Conservation (phyloP, 129 eudicot genomes). For the Helichrysum umbraculigerum region DNA sequence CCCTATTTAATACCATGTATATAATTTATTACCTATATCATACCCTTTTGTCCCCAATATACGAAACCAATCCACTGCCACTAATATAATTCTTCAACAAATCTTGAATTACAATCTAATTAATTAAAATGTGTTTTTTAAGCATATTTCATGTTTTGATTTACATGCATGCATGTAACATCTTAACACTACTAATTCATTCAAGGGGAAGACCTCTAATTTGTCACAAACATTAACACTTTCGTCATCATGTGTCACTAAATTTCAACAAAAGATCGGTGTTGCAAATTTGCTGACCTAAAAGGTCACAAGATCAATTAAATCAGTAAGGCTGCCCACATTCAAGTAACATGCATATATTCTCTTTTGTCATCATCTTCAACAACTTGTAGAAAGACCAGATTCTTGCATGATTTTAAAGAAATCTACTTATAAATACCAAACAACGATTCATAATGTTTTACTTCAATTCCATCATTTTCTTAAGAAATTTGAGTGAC, state of each 20-base stretch:
- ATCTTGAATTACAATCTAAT: slow-evolving; percentile 5
- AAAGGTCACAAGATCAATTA: slow-evolving; percentile 38
- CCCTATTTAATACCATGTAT: slow-evolving; percentile 11
- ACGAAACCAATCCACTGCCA: slow-evolving; percentile 25
- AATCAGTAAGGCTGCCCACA: slow-evolving; percentile 46
- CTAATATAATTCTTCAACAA: slow-evolving; percentile 22
- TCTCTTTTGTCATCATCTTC: slow-evolving; percentile 34
- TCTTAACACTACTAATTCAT: slow-evolving; percentile 12
- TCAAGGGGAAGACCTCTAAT: slow-evolving; percentile 28
- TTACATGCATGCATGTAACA: slow-evolving; percentile 31
- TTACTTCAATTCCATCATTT: not conserved
- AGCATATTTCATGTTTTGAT: slow-evolving; percentile 28
- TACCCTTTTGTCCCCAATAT: slow-evolving; percentile 45
- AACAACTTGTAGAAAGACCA: slow-evolving; percentile 20
- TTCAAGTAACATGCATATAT: slow-evolving; percentile 41
- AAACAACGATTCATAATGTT: slow-evolving; percentile 9
- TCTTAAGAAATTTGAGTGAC: not conserved
- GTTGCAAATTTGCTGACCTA: slow-evolving; percentile 35
- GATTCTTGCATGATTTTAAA: slow-evolving; percentile 26
- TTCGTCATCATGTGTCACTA: slow-evolving; percentile 24
- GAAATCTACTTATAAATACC: slow-evolving; percentile 23
- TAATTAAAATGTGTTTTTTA: slow-evolving; percentile 14
- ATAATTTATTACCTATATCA: slow-evolving; percentile 20
- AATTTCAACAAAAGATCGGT: slow-evolving; percentile 27
- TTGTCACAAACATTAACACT: slow-evolving; percentile 26